Base-by-base conservation (phyloP, 768 basidiomycete species). In the Myochromella boudieri region DNA sequence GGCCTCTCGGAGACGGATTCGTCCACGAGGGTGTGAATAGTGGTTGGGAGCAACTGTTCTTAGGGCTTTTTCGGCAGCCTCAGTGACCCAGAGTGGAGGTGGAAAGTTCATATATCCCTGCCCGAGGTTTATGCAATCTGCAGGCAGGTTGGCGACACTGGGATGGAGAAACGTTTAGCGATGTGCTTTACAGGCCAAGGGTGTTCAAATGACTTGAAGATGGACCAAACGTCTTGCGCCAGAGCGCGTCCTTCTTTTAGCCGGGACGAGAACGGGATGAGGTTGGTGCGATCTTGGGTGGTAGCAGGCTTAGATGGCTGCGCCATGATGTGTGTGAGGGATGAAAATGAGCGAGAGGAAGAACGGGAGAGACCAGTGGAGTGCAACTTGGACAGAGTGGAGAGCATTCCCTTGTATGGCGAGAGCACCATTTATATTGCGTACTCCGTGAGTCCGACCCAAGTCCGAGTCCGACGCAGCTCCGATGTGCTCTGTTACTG, bases 91-190 rank as follows among this genome's bases (percentile, higher is more conserved):
- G 48, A 74, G 58, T 2, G 92, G 91, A 12, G 92, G 92, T 1
- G 82, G 64, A 62, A 94, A 95, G 73, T 93, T 93, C 92, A 95
- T 95, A 68, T 92, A 95, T 3, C 87, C 87, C 65, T 85, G 95
- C 3, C 95, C 95, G 34, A 99, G 85, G 68, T 99, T 99, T 62
- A 99, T 88, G 54, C 91, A 92, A 62, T 97, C 91, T 8, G 80
- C 53, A 0, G 95, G 95, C 53, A 98, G 77, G 60, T 97, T 95
- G 32, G 77, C 85, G 34, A 80, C 91, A 62, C 93, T 97, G 62
- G 15, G 45, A 37, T 42, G 26, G 49, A 58, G 37, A 28, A 20
- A 38, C 15, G n/a, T 45, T 31, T 42, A 53, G 37, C 36, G 27
- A 40, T 26, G 32, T 37, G 34, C 46, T 59, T 31, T 36, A 20